These are phyloP conservation scores for Lolium rigidum DNA, from an alignment of 176 grass and related monocot species.

Conservation along the genomic window DNA sequence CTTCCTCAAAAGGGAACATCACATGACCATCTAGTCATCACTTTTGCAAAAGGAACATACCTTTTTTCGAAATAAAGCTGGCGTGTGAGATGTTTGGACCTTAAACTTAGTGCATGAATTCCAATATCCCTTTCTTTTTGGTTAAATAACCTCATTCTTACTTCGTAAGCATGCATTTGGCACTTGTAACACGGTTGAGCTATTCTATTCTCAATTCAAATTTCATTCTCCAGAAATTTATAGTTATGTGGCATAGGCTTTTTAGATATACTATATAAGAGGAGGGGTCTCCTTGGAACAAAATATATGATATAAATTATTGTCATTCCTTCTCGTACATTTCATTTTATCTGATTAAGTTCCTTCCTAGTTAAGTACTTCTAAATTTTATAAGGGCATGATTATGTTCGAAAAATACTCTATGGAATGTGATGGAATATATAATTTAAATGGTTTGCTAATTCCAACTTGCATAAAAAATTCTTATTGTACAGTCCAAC, in stretches of 20 bases:
- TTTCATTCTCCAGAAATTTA: not conserved
- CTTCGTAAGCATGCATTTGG: not conserved
- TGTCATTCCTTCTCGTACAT: too few species aligned
- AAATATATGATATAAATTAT: not conserved
- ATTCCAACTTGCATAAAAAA: too few species aligned
- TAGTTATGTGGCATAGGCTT: not conserved
- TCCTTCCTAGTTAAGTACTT: not conserved
- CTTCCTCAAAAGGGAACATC: slow-evolving; percentile 15
- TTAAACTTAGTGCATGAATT: slow-evolving; percentile 24
- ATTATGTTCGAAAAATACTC: too few species aligned
- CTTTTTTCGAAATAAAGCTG: not conserved
- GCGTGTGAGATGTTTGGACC: slow-evolving; percentile 4
- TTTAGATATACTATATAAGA: too few species aligned
- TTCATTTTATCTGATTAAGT: not conserved
- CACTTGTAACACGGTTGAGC: not conserved
- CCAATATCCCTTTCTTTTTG: slow-evolving; percentile 30
- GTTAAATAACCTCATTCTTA: not conserved
- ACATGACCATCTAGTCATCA: slow-evolving; percentile 22
- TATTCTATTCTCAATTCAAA: not conserved
- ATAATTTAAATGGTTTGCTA: too few species aligned
- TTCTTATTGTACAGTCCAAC: too few species aligned
- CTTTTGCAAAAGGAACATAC: slow-evolving; percentile 38
- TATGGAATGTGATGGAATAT: too few species aligned
- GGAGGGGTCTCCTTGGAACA: too few species aligned
- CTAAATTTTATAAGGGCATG: not conserved